Evolutionary conservation across 2,329 filamentous ascomycete species (phyloP), one percentile per base, ranked within the genome.

Genomic region (Fusarium nurragi): DNA sequence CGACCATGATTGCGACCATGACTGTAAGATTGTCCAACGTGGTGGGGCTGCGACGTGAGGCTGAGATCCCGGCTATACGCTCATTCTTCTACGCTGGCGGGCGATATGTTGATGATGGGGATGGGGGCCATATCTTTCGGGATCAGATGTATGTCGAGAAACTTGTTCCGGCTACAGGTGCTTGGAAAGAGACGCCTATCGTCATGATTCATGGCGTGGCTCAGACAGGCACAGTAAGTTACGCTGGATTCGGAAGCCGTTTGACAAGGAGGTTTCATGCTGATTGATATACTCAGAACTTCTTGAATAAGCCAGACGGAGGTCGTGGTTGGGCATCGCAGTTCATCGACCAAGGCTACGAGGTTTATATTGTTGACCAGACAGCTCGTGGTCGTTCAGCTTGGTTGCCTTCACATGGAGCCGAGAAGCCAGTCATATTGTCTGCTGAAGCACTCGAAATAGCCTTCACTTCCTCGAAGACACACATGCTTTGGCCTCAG

Each of bases 71-170:
- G 5, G 51, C 67, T 44, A 38, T 60, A 18, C 65, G 68, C 6
- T 57, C 65, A 3, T 70, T 48, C 22, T 70, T 70, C 26, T 69
- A 69, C 32, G 39, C 53, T 2, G 66, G 68, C 1, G 68, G 68
- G 0, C 43, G 23, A 5, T 71, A 71, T n/a, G 68, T 65, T 11
- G 46, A 68, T 23, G 64, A 70, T 36, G 68, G 54, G 7, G 30
- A 64, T 1, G 65, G 60, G 1, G 64, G 66, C 1, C 68, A 68
- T 47, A 39, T 70, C 18, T 67, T 71, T 38, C 59, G 51, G 7
- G 68, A 67, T 23, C 68, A 70, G 26, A 71, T 71, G 68, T 70
- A 70, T 18, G 64, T 70, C 18, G 68, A 70, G 51, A 69, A 69
- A 39, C 50, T 70, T 10, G 39, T 49, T 3, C 66, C 68, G 0